Base-by-base conservation (phyloP, 1,139 yeast genomes). In the Trichomonascaceae sp. region DNA sequence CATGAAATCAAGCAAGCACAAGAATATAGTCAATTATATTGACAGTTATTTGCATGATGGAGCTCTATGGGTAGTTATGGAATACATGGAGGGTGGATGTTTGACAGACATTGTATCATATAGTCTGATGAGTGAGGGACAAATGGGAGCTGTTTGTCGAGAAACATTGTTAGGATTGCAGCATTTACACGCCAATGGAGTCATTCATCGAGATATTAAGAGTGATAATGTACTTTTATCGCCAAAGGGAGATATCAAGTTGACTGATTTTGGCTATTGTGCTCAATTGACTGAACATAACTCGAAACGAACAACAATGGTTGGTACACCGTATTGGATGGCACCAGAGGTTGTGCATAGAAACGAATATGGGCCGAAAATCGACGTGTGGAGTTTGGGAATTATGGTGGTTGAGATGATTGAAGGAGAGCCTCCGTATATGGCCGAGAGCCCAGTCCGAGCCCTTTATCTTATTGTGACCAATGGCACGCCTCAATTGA, bases 301-400 rank as follows among this genome's bases (percentile, higher is more conserved):
- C 57, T 73, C 85, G 58, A 91, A 91, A 71, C 82, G 99, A 70
- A 90, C 96, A 7, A 93, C 99, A 2, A 88, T 93, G 96, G 99
- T 93, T 18, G 99, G 99, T n/a, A 93, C 99, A 0, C 99, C 99
- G 4, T 93, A 93, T 70, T 93, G 99, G 99, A 93, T 93, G 99
- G 99, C 99, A 0, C 99, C 99, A 1, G 99, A 93, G 71, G 96
- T 93, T 55, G 96, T 93, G 19, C 83, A 90, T 9, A 78, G 96
- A 60, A 90, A 91, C 67, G 96, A 90, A 64, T 93, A 93, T 69
- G 99, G 97, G 1, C 96, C 97, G 44, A 91, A 95, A 71, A 96
- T 93, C 55, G 99, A 93, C 71, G 85, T 95, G 52, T 93, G 99
- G 99, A 88, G 96, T 12, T 74, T 93, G 60, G 99, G 99, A 60